Conservation (phyloP, 768 basidiomycete species). For the Boletus reticuloceps region DNA sequence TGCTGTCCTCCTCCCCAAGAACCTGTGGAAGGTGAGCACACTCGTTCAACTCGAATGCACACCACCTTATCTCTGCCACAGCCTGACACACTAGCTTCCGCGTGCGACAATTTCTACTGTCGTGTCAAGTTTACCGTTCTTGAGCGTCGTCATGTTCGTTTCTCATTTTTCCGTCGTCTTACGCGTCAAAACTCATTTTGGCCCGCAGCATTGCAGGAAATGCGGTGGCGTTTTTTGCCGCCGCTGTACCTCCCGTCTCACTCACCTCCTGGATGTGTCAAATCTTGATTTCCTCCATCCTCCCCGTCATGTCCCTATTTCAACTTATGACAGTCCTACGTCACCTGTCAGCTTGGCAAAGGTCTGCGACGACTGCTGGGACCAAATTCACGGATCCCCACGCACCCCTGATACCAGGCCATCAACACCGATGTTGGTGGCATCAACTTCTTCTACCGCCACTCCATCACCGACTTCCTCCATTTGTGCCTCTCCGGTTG, state of each 20-base stretch:
- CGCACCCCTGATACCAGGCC: conserved; percentile 39
- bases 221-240: conserved; percentile 78
- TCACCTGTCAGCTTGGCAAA: conserved; percentile 58
- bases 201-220: conserved; percentile 72
- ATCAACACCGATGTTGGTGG: conserved; percentile 39
- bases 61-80: conserved; percentile 29
- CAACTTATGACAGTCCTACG: conserved; percentile 52
- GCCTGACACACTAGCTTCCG: conserved; percentile 59
- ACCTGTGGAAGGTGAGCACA: conserved; percentile 68
- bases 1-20: conserved; percentile 66
- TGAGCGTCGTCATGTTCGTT: conserved; percentile 72
- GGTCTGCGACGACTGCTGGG: conserved; percentile 77
- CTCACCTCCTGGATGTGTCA: conserved; percentile 70
- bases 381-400: conserved; percentile 63
- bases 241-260: conserved; percentile 56
- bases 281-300: conserved; percentile 68
- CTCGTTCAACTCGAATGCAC: neutral
- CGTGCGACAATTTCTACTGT: conserved; percentile 77
- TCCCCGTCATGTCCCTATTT: conserved; percentile 62
- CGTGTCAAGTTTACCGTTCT: conserved; percentile 60
- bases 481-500: conserved; percentile 34
- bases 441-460: conserved; percentile 30
- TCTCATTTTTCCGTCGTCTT: neutral
- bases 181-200: conserved; percentile 17
- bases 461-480: conserved; percentile 34